phyloP scores from a whole-genome alignment of 163 green algal genomes.

The Scenedesmus sp. region DNA sequence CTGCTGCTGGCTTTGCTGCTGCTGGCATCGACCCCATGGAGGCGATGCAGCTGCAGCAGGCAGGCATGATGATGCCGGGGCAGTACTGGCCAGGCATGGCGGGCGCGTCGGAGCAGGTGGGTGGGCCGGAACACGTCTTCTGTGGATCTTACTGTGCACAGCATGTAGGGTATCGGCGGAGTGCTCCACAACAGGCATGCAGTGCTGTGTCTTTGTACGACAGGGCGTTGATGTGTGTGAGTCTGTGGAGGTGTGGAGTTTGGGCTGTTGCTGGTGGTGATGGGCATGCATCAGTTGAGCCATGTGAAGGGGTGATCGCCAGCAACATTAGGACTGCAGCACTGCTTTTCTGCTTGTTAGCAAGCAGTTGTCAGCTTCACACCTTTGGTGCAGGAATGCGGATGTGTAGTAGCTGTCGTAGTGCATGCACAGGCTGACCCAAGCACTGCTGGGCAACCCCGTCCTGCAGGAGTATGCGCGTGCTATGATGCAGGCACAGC shows the following conservation, averaged over 20 bases:
- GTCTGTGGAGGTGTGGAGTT: too few relatives aligned
- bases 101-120: background rate
- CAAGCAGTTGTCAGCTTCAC: background rate
- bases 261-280: too few relatives aligned
- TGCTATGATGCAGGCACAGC: conserved; percentile 40
- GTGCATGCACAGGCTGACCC: background rate
- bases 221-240: too few relatives aligned
- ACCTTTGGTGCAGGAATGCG: background rate
- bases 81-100: conserved; percentile 35
- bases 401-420: background rate
- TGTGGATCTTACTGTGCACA: too few relatives aligned
- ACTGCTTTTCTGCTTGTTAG: background rate
- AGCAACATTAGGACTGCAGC: too few relatives aligned
- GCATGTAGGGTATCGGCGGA: too few relatives aligned
- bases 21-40: background rate
- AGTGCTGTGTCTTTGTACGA: too few relatives aligned
- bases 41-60: conserved; percentile 29
- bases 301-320: too few relatives aligned
- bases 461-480: conserved; percentile 37
- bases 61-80: background rate
- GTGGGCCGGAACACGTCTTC: background rate
- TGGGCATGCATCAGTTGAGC: background rate
- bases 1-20: conserved; percentile 18
- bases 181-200: too few relatives aligned
- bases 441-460: background rate